Evolutionary conservation across 371 early-diverging fungal species (phyloP), one percentile per base, ranked within the genome.

Genomic region (Lichtheimia corymbifera): DNA sequence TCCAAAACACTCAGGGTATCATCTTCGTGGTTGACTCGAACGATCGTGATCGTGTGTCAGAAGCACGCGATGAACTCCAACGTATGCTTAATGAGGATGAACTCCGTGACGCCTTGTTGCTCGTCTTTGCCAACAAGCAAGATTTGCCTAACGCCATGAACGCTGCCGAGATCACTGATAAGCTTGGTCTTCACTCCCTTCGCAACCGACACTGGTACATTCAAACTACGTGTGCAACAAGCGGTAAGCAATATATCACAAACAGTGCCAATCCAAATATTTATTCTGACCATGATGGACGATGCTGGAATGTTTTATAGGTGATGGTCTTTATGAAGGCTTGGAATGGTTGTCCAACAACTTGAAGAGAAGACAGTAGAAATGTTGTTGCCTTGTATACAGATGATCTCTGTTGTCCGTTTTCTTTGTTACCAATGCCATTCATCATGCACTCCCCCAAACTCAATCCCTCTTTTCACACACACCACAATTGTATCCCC

Each of bases 51-150:
- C 90, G 98, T 66, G 88, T 97, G 59, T 83, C 85, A 57, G 91
- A 92, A 30, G 84, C 91, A 51, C 86, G 91, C 61, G 93, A 95
- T 61, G 98, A 98, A 77, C 83, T 98, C 67, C 84, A 88, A 63
- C 79, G 88, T 28, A 93, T 94, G 93, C 74, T 93, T 58, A 87
- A 88, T 58, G 98, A 98, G 83, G 97, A 95, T 65, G 98, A 98
- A 67, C 84, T 98, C 60, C 85, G 88, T 64, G 93, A 94, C 62
- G 90, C 96, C 13, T 85, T 92, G 53, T 79, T 97, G 72, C 79
- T 96, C 61, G 97, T 98, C 57, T 89, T 96, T 78, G 97, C 97
- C 54, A 96, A 97, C 82, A 97, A 98, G 83, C 97, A 94, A 83
- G 98, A 98, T 83, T 86, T 96, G 85, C 87, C 86, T 22, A 95